Evolutionary conservation across 345 rosid genomes (phyloP).

Genomic region (Citrus reticulata): DNA sequence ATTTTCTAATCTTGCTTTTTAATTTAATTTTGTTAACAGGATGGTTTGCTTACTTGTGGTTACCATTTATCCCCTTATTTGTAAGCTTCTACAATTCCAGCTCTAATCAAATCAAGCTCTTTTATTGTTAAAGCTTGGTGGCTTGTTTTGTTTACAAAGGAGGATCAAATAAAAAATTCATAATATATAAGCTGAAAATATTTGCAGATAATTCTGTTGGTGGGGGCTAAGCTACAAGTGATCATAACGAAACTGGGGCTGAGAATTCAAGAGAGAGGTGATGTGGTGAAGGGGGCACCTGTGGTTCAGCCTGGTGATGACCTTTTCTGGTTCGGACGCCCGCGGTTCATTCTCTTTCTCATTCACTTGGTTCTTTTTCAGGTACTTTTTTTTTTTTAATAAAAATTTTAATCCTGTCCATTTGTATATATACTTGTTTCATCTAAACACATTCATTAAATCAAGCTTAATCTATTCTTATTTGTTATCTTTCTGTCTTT

Average conservation of each 20-base stretch:
- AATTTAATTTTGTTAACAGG: constrained; percentile 33
- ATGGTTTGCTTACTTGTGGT: constrained; percentile 65
- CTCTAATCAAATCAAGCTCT: neutral
- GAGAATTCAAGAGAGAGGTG: constrained; percentile 75
- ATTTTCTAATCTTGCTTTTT: too few relatives aligned
- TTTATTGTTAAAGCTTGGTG: neutral
- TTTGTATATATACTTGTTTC: neutral
- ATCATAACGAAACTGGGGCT: constrained; percentile 81
- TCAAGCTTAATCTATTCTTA: neutral
- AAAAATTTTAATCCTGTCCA: too few relatives aligned
- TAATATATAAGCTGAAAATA: neutral
- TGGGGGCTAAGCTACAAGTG: constrained; percentile 84
- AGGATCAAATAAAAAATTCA: neutral
- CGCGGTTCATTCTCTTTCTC: constrained; percentile 78
- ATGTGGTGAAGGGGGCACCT: constrained; percentile 88
- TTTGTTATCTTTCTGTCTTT: neutral
- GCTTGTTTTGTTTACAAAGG: neutral
- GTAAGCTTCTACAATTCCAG: constrained; percentile 43
- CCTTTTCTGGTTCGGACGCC: constrained; percentile 94
- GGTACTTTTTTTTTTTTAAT: constrained; percentile 33
- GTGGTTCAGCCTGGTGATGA: constrained; percentile 86
- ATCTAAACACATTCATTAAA: neutral
- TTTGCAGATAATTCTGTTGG: constrained; percentile 56
- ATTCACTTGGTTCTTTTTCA: constrained; percentile 87
- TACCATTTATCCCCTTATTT: constrained; percentile 74